A percentile compares a stretch with the other conserved stretches of the same genome.
phyloP scores from a whole-genome alignment of 257 asterid genomes.

The Avicennia marina region DNA sequence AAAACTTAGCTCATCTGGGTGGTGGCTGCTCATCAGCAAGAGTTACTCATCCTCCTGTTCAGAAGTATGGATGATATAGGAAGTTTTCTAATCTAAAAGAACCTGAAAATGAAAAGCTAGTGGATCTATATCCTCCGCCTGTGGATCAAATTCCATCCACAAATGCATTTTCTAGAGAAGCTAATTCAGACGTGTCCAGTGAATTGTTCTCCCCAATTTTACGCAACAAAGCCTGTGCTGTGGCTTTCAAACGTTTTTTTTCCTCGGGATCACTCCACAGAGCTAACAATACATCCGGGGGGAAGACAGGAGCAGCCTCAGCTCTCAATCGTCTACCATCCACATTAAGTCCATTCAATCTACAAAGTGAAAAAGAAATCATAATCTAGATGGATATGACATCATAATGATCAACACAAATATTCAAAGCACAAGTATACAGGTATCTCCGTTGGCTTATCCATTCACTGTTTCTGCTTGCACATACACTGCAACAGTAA shows the following conservation, averaged over 20 bases:
- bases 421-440: not conserved
- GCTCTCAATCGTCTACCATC: slow-evolving; percentile 38
- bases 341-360: slow-evolving; percentile 35
- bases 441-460: not conserved
- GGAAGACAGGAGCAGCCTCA: slow-evolving; percentile 50
- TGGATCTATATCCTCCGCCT: not conserved
- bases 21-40: no score
- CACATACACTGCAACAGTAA: no score
- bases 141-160: slow-evolving; percentile 13
- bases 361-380: slow-evolving; percentile 19
- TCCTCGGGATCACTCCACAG: slow-evolving; percentile 54
- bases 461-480: no score
- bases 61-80: not conserved
- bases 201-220: slow-evolving; percentile 13
- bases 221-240: slow-evolving; percentile 28
- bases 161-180: slow-evolving; percentile 19
- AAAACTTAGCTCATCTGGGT: no score
- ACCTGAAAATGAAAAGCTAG: not conserved
- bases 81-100: not conserved
- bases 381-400: slow-evolving; percentile 5
- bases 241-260: slow-evolving; percentile 31
- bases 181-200: slow-evolving; percentile 12
- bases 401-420: not conserved
- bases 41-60: no score
- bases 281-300: slow-evolving; percentile 39